Evolutionary conservation across 768 basidiomycete genomes (phyloP), one percentile per base, ranked within the genome.

Genomic region (Suillus subaureus): DNA sequence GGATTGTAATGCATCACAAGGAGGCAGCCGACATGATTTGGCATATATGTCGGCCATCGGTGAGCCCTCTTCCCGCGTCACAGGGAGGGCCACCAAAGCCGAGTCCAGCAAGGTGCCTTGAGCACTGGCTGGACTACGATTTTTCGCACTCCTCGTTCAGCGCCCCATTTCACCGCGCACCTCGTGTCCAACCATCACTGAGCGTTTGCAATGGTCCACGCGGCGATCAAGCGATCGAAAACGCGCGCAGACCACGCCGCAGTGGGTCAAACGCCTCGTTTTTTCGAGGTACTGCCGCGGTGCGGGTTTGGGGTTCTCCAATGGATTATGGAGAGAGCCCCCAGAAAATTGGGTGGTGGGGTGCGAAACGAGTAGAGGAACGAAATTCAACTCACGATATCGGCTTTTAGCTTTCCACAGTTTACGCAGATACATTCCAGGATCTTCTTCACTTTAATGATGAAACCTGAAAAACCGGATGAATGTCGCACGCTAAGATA

Each of bases 391-490:
- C 96, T 94, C 89, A 97, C 96, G 85, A 89, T 90, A 81, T 98
- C 94, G 69, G 93, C 94, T 85, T 97, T 98, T 71, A 99, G 85
- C 80, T 93, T 96, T 77, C 97, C 97, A 78, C 97, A 99, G 76
- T 97, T 96, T 71, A 97, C 93, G 84, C 97, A 99, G 70, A 99
- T 94, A 81, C 91, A 92, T 84, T 99, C 97, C 82, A 98, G 80
- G 75, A 99, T 97, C 85, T 99, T 99, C 85, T 99, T 99, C 79
- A 99, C 96, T 88, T 99, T 99, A 78, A 93, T 85, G 73, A 99
- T 90, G 81, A 99, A 99, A 62, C 97, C 96, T 91, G 72, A 16
- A 31, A 6, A 45, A 23, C 9, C n/a, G 9, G 28, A 37, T 35
- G n/a, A 78, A 56, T 63, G 23, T 39, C 60, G 16, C 26, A 65